phyloP scores from a whole-genome alignment of 2,329 filamentous ascomycete genomes.

The Diaporthe amygdali region DNA sequence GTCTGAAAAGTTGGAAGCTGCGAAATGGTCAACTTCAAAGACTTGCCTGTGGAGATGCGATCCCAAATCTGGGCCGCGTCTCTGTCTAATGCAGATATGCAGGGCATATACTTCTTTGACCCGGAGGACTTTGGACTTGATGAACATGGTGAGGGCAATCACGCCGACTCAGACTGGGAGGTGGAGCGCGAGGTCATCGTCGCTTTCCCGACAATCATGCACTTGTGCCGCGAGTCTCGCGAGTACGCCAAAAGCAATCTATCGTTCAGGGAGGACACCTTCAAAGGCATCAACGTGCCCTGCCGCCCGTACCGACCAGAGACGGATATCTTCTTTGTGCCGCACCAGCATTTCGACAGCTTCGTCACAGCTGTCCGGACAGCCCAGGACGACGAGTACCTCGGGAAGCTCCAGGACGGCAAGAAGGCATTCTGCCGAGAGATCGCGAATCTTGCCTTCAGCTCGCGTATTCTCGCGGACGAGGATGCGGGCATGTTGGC shows the following conservation, averaged over 20 bases:
- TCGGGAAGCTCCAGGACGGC: not conserved
- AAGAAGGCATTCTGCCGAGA: not conserved
- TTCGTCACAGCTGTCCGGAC: not conserved
- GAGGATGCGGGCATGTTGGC: not conserved
- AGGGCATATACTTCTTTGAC: not conserved
- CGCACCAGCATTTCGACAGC: not conserved
- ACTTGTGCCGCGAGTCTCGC: slow-evolving; percentile 10
- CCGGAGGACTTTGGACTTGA: not conserved
- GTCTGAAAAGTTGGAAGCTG: not conserved
- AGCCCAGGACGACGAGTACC: not conserved
- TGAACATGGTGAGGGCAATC: not conserved
- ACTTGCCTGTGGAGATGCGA: not conserved
- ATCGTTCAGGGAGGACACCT: not conserved
- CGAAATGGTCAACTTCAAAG: not conserved
- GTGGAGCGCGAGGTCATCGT: not conserved
- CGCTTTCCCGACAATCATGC: not conserved
- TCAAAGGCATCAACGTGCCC: not conserved
- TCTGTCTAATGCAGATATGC: not conserved
- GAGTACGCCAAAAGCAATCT: slow-evolving; percentile 3
- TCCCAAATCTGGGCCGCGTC: not conserved
- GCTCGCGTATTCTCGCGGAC: not conserved
- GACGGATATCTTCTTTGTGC: slow-evolving; percentile 1
- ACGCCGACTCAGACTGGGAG: not conserved
- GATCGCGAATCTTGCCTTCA: not conserved
- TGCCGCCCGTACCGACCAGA: slow-evolving; percentile 1